Evolutionary conservation across 441 rosid genomes (phyloP).

Genomic region (Populus hybrid): DNA sequence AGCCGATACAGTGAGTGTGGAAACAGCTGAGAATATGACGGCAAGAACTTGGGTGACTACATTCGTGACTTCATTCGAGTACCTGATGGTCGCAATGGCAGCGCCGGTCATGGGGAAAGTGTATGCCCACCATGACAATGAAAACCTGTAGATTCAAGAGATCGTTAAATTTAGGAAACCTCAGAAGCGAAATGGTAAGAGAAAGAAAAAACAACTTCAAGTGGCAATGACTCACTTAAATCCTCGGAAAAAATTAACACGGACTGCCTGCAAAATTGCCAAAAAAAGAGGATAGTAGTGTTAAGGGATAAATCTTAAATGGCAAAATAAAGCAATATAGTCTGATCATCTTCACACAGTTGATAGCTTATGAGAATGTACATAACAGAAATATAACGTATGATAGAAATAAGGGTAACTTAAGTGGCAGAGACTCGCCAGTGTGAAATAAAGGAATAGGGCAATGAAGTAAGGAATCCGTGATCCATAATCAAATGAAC

Average conservation of each 20-base stretch:
- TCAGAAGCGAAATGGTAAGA: not conserved
- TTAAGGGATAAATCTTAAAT: too few relatives aligned
- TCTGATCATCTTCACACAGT: not conserved
- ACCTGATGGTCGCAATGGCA: conserved; percentile 70
- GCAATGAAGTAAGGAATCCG: conserved; percentile 83
- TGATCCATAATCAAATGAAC: conserved; percentile 63
- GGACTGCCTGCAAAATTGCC: conserved; percentile 56
- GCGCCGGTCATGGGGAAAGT: conserved; percentile 92
- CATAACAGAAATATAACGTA: not conserved
- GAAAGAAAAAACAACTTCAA: not conserved
- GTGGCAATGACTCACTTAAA: conserved; percentile 45
- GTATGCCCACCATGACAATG: conserved; percentile 95
- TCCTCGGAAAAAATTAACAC: conserved; percentile 77
- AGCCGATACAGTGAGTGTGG: conserved; percentile 55
- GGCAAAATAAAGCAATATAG: too few relatives aligned
- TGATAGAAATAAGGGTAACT: not conserved
- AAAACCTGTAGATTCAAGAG: conserved; percentile 45
- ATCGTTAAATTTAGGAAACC: not conserved
- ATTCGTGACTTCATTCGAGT: conserved; percentile 54
- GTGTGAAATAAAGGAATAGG: conserved; percentile 74
- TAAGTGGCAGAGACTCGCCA: conserved; percentile 35
- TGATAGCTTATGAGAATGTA: not conserved
- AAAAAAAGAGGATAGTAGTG: not conserved
- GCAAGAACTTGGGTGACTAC: conserved; percentile 47
- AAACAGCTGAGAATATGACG: conserved; percentile 34